These are phyloP conservation scores for Brassica cretica DNA, from an alignment of 345 rosid species.

Conservation along the genomic window DNA sequence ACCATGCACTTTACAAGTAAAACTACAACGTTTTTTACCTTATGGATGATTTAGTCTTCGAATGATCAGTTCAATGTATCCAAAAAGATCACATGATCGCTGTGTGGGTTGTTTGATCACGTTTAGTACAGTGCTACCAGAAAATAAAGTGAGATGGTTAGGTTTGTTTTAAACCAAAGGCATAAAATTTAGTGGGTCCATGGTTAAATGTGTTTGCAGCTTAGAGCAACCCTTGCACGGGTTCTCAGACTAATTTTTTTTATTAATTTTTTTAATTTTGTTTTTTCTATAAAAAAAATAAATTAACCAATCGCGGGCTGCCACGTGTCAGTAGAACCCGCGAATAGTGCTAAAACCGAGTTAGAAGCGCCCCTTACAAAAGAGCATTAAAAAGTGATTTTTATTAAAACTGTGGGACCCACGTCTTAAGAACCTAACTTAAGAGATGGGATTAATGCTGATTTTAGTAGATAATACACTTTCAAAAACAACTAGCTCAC, in stretches of 20 bases:
- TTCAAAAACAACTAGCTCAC: neutral
- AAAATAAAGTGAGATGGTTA: slow-evolving; percentile 20
- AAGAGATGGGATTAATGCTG: too few species aligned
- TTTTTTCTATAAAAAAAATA: too few species aligned
- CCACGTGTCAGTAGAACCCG: too few species aligned
- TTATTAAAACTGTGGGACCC: too few species aligned
- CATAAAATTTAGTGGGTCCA: slow-evolving; percentile 30
- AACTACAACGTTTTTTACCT: slow-evolving; percentile 10
- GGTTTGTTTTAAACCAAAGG: slow-evolving; percentile 28
- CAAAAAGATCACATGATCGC: slow-evolving; percentile 36
- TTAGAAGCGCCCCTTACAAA: too few species aligned
- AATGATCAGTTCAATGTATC: slow-evolving; percentile 15
- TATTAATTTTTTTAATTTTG: too few species aligned
- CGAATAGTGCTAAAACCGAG: too few species aligned
- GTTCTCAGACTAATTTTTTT: too few species aligned
- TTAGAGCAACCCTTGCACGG: neutral
- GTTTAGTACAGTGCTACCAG: slow-evolving; percentile 25
- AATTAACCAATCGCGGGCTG: too few species aligned
- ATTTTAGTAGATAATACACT: neutral
- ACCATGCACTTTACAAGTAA: neutral
- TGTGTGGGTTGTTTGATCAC: slow-evolving; percentile 32
- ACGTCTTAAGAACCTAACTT: too few species aligned
- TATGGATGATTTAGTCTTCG: slow-evolving; percentile 17
- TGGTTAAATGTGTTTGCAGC: slow-evolving; percentile 22
- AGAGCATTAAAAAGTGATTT: too few species aligned